Percentiles rank a stretch among this genome's conserved stretches.
phyloP scores from a whole-genome alignment of 2,329 filamentous ascomycete species.

The Penicillium decumbens region DNA sequence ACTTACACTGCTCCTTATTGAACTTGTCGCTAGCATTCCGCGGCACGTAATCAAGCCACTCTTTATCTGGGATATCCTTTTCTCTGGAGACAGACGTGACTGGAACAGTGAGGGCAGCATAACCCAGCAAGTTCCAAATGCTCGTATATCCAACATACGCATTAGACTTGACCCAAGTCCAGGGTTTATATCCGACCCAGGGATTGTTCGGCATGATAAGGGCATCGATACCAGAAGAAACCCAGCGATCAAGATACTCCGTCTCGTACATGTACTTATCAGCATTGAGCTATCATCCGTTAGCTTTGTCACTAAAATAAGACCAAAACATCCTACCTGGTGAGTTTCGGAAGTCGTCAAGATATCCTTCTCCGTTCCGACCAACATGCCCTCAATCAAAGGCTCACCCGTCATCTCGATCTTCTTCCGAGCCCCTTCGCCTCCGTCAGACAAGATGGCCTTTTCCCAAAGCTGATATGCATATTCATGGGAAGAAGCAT shows the following conservation, averaged over 20 bases:
- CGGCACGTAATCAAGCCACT: slow-evolving; percentile 33
- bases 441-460: slow-evolving; percentile 33
- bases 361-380: slow-evolving; percentile 27
- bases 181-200: slow-evolving; percentile 32
- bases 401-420: slow-evolving; percentile 31
- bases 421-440: slow-evolving; percentile 27
- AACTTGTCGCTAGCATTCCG: slow-evolving; percentile 30
- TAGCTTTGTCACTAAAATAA: no score
- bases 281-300: slow-evolving; percentile 19
- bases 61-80: slow-evolving; percentile 25
- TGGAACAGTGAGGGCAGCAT: slow-evolving; percentile 31
- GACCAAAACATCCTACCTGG: slow-evolving; percentile 17
- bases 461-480: slow-evolving; percentile 33
- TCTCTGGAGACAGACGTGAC: slow-evolving; percentile 27
- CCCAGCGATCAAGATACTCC: slow-evolving; percentile 30
- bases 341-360: slow-evolving; percentile 27
- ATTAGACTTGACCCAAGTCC: slow-evolving; percentile 32
- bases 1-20: slow-evolving; percentile 33
- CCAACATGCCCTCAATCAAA: slow-evolving; percentile 35
- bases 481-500: slow-evolving; percentile 26
- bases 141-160: slow-evolving; percentile 35
- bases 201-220: slow-evolving; percentile 33
- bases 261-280: slow-evolving; percentile 29
- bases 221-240: slow-evolving; percentile 29
- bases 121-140: slow-evolving; percentile 36